Base-by-base conservation (phyloP, 2,329 filamentous ascomycete genomes). In the Calonectria montana region DNA sequence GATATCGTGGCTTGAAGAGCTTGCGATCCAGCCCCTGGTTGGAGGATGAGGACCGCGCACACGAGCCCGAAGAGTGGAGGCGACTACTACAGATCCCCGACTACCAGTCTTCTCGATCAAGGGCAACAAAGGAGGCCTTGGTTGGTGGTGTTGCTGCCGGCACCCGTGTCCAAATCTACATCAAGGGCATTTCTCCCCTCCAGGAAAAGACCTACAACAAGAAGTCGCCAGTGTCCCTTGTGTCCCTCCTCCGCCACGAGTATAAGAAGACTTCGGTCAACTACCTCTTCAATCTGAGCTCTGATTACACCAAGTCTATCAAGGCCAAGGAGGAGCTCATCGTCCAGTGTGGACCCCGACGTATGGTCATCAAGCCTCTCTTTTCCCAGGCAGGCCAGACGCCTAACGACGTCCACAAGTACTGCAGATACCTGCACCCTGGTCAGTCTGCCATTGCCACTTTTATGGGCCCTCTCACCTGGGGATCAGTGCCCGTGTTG, bases 341-440 rank as follows among this genome's bases (percentile, higher is more conserved):
- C 73, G 89, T 97, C 67, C 97, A 98, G 84, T 97, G 94, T 81
- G 97, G 97, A 25, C 92, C 96, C 13, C 93, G 97, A 64, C 91
- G 97, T 63, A 92, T 98, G 80, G 86, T 96, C 71, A 91, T 98
- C 84, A 96, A 97, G 80, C 97, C 97, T 13, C 87, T 98, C 55
- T 98, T 96, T 87, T 98, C 96, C 0, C 91, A 94, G 80, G 88
- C 91, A n/a, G 96, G 96, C 69, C 95, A 93, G 80, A 98, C 96
- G 0, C 94, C 95, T 59, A 98, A 98, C 85, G 93, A 99, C 81
- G 96, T 99, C 16, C 96, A 98, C 89, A 99, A 99, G 83, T 98
- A 95, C 84, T 94, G 95, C 83, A 93, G 96, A 35, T 99, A 91
- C 86, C 86, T 98, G 7, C 95, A 98, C 82, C 96, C 97, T 0